phyloP scores from a whole-genome alignment of 2,329 filamentous ascomycete species.

The Scedosporium boydii region DNA sequence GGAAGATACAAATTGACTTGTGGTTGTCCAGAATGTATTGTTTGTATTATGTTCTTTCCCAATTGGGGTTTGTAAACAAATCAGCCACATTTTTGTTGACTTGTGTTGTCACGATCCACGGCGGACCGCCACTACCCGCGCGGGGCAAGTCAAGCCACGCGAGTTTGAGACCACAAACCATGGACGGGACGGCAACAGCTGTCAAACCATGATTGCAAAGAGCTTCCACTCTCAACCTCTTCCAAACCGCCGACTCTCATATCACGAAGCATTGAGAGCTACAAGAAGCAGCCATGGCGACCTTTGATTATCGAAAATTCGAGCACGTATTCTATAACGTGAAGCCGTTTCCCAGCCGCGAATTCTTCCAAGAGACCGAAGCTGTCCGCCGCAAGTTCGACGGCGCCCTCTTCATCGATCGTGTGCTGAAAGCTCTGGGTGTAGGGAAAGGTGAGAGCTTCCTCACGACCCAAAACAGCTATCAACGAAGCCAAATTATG shows the following conservation, averaged over 20 bases:
- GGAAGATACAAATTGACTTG: neutral
- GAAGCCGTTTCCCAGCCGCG: constrained; percentile 48
- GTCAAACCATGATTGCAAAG: neutral
- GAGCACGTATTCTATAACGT: constrained; percentile 57
- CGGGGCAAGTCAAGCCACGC: neutral
- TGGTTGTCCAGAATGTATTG: neutral
- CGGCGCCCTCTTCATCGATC: constrained; percentile 69
- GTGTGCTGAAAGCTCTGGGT: constrained; percentile 60
- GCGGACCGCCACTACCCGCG: neutral
- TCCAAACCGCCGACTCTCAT: neutral
- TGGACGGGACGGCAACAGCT: neutral
- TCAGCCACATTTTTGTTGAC: neutral
- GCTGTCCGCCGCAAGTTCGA: constrained; percentile 57
- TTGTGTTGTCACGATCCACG: neutral
- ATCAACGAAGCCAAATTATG: too few species aligned
- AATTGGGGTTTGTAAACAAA: constrained; percentile 32
- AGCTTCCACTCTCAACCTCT: neutral
- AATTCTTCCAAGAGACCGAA: constrained; percentile 53
- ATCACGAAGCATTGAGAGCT: neutral
- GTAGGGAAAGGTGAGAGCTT: constrained; percentile 54
- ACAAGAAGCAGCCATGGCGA: constrained; percentile 19
- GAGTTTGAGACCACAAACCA: neutral
- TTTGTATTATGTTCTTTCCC: constrained; percentile 14
- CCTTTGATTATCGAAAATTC: constrained; percentile 59
- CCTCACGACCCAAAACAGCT: neutral